A percentile compares a stretch with the other conserved stretches of the same genome.
phyloP scores from a whole-genome alignment of 2,329 filamentous ascomycete species.

The Nothomitra cinnamomea region DNA sequence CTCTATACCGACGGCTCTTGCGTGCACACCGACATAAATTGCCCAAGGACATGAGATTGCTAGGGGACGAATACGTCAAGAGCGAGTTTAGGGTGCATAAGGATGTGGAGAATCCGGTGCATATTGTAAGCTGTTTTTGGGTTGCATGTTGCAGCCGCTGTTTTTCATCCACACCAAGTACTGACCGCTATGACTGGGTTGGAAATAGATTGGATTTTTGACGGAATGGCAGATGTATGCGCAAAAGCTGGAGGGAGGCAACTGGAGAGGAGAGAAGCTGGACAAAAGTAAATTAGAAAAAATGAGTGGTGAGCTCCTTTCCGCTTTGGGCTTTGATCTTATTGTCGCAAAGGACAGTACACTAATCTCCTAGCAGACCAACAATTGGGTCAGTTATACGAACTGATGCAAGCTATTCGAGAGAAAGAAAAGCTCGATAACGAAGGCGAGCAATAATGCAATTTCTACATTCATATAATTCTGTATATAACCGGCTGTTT shows the following conservation, averaged over 20 bases:
- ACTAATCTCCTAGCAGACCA: slow-evolving; percentile 44
- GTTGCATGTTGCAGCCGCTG: too few species aligned
- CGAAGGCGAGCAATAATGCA: too few species aligned
- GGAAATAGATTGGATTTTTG: slow-evolving; percentile 72
- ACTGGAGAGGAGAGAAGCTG: slow-evolving; percentile 71
- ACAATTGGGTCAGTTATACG: slow-evolving; percentile 84
- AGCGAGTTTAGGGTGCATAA: slow-evolving; percentile 76
- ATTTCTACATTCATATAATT: too few species aligned
- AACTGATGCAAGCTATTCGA: slow-evolving; percentile 72
- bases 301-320: slow-evolving; percentile 60
- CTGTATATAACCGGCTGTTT: too few species aligned
- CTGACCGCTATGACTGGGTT: neutral
- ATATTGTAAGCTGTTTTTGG: slow-evolving; percentile 48
- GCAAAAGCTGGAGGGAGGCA: slow-evolving; percentile 74
- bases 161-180: neutral
- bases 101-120: slow-evolving; percentile 73
- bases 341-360: slow-evolving; percentile 5
- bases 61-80: slow-evolving; percentile 90
- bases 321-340: neutral
- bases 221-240: slow-evolving; percentile 95
- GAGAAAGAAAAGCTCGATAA: slow-evolving; percentile 17
- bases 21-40: slow-evolving; percentile 72
- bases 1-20: slow-evolving; percentile 73
- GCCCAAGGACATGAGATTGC: slow-evolving; percentile 51
- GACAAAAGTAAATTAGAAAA: slow-evolving; percentile 74